phyloP scores from a whole-genome alignment of 495 filamentous ascomycete genomes.

The Cenococcum geophilum region DNA sequence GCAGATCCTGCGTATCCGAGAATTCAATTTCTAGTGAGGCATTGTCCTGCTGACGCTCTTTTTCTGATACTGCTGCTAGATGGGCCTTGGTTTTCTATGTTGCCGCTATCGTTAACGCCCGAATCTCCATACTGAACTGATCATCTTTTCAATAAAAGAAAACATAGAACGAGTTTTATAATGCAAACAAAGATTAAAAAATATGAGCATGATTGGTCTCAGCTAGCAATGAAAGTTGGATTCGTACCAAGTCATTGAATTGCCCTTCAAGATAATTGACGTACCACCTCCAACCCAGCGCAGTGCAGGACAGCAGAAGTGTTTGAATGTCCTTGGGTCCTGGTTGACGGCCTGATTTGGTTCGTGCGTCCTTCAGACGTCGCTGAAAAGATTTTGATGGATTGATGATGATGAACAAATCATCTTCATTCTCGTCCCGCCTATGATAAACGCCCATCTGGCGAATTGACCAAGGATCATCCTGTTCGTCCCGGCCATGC shows the following conservation, averaged over 20 bases:
- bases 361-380: conserved; percentile 11
- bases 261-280: not conserved
- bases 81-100: conserved; percentile 16
- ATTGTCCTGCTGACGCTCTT: too few relatives aligned
- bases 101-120: too few relatives aligned
- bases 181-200: too few relatives aligned
- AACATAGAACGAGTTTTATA: too few relatives aligned
- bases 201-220: too few relatives aligned
- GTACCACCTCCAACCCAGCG: conserved; percentile 19
- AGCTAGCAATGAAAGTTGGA: too few relatives aligned
- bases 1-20: conserved; percentile 14
- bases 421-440: not conserved
- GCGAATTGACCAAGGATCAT: conserved; percentile 19
- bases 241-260: too few relatives aligned
- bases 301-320: conserved; percentile 9
- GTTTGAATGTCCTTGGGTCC: conserved; percentile 5
- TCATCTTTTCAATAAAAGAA: too few relatives aligned
- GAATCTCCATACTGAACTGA: too few relatives aligned
- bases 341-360: not conserved
- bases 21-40: conserved; percentile 9
- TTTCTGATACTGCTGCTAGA: not conserved
- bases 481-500: conserved; percentile 10
- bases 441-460: conserved; percentile 19
- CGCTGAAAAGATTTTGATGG: conserved; percentile 16
- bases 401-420: conserved; percentile 17